Evolutionary conservation across 2,329 filamentous ascomycete species (phyloP), one percentile per base, ranked within the genome.

Genomic region (Monosporascus sp.): DNA sequence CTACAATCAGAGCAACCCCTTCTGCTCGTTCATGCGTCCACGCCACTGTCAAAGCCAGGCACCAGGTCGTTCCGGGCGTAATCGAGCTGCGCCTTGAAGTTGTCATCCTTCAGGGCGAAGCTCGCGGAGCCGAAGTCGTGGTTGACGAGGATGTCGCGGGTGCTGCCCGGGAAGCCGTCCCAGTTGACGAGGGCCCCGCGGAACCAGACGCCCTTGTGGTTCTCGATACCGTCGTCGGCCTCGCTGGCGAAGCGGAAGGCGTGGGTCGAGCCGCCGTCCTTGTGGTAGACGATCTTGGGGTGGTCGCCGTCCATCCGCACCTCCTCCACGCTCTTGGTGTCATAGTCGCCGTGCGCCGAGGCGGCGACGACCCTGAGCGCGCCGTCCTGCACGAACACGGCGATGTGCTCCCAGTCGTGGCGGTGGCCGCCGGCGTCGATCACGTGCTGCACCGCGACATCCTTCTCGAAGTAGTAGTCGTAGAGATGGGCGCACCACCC

Each of bases 1-100:
- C 17, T n/a, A 1, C 2, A 14, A 8, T 11, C 38, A 41, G 38
- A 35, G 14, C 31, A 14, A 35, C 31, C 31, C 31, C 31, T 35
- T 35, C 31, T 14, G 9, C 31, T 41, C 38, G 6, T 20, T 27
- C n/a, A 46, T 24, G 5, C 43, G 43, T 65, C 68, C 45, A 76
- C 62, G 4, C 76, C 72, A 25, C 83, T 69, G 56, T 84, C 79
- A 37, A 83, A 72, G 56, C 84, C 79, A 3, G 81, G 81, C 2
- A 79, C 73, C 38, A 76, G 81, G 66, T 90, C 50, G 43, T 51
- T 47, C 43, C 41, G 14, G 25, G 50, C 50, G 6, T 20, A 25
- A n/a, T 51, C 44, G 15, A 51, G 43, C 43, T 51, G 43, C 6
- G n/a, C 14, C 43, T 48, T 38, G 48, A 50, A 50, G 31, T 35